phyloP scores from a whole-genome alignment of 805 yeast genomes.

The Debaryomyces castellii region DNA sequence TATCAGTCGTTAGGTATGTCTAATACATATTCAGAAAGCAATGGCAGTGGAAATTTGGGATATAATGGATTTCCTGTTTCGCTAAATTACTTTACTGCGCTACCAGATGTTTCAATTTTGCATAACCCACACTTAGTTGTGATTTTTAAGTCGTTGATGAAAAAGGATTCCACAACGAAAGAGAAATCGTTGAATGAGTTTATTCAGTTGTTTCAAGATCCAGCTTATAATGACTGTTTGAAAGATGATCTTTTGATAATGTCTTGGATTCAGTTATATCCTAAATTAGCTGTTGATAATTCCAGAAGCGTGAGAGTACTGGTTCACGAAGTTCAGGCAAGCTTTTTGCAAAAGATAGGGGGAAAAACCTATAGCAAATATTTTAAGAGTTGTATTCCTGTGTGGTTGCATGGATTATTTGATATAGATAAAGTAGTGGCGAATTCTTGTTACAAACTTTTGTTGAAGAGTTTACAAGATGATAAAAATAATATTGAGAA shows the following conservation, averaged over 20 bases:
- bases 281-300: slow-evolving; percentile 73
- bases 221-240: slow-evolving; percentile 14
- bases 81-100: slow-evolving; percentile 71
- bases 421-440: slow-evolving; percentile 70
- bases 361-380: slow-evolving; percentile 60
- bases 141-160: slow-evolving; percentile 72
- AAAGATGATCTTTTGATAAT: slow-evolving; percentile 53
- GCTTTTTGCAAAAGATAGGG: slow-evolving; percentile 44
- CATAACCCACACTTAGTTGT: slow-evolving; percentile 52
- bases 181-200: slow-evolving; percentile 71
- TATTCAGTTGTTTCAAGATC: slow-evolving; percentile 31
- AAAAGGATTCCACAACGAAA: slow-evolving; percentile 80
- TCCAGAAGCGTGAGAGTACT: slow-evolving; percentile 61
- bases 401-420: slow-evolving; percentile 68
- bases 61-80: slow-evolving; percentile 53
- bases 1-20: background rate
- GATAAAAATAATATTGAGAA: slow-evolving; percentile 50
- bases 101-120: slow-evolving; percentile 54
- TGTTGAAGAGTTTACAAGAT: slow-evolving; percentile 56
- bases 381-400: slow-evolving; percentile 68
- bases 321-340: slow-evolving; percentile 66
- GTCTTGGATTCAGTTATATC: slow-evolving; percentile 78
- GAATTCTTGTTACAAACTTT: slow-evolving; percentile 43
- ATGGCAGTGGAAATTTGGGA: slow-evolving; percentile 23
- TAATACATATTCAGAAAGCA: background rate